These are phyloP conservation scores for Rubia tinctorum DNA, from an alignment of 305 asterid species.

Conservation along the genomic window DNA sequence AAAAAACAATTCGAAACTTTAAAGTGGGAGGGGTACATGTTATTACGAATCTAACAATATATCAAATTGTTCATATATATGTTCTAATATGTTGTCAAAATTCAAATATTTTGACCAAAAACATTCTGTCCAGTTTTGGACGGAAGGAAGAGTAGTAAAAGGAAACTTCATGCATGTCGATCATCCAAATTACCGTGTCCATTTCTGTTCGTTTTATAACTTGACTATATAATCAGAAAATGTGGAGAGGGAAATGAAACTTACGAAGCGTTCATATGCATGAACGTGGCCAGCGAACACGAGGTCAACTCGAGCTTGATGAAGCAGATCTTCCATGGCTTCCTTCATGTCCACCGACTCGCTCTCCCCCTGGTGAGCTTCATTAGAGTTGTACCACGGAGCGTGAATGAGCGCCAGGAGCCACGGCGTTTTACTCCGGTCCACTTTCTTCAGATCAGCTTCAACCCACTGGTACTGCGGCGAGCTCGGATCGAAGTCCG, in stretches of 20 bases:
- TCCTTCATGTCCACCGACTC: slow-evolving; percentile 54
- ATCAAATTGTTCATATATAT: too few species aligned
- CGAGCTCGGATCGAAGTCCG: slow-evolving; percentile 48
- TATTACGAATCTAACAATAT: too few species aligned
- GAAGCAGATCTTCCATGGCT: slow-evolving; percentile 64
- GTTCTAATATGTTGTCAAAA: too few species aligned
- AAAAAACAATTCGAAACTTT: too few species aligned
- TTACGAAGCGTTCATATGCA: slow-evolving; percentile 88
- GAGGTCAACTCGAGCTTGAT: slow-evolving; percentile 54
- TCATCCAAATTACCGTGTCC: too few species aligned
- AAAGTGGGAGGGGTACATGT: too few species aligned
- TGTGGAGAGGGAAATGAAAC: slow-evolving; percentile 1
- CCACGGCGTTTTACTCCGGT: slow-evolving; percentile 70
- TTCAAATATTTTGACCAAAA: too few species aligned
- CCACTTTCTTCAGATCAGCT: slow-evolving; percentile 41
- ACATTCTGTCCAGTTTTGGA: too few species aligned
- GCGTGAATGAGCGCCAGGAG: slow-evolving; percentile 55
- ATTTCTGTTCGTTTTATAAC: too few species aligned
- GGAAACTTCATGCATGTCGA: too few species aligned
- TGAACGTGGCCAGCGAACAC: slow-evolving; percentile 81
- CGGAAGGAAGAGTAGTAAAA: too few species aligned
- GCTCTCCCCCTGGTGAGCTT: slow-evolving; percentile 66
- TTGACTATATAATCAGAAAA: too few species aligned
- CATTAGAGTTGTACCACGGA: slow-evolving; percentile 76
- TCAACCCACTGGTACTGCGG: slow-evolving; percentile 60